Evolutionary conservation across 768 basidiomycete genomes (phyloP).

Genomic region (Saitozyma sp.): DNA sequence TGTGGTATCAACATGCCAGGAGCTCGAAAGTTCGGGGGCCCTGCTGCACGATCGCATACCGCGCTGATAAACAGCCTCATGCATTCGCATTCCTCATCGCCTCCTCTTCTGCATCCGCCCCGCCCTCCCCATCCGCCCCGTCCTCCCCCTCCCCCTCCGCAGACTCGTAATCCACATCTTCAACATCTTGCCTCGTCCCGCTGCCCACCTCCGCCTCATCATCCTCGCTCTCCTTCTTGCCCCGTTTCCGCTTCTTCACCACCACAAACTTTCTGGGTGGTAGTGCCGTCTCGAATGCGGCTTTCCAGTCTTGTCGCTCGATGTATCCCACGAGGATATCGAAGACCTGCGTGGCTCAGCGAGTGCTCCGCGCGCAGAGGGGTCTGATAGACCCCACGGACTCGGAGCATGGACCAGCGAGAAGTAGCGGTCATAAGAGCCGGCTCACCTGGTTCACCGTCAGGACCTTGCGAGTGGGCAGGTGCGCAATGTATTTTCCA

Average conservation of each 20-base stretch:
- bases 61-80: too few relatives aligned
- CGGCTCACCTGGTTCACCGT: constrained; percentile 85
- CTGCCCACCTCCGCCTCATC: not conserved
- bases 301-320: constrained; percentile 80
- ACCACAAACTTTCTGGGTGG: constrained; percentile 78
- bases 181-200: not conserved
- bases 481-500: constrained; percentile 77
- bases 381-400: not conserved
- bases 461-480: constrained; percentile 89
- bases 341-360: constrained; percentile 59
- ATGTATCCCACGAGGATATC: constrained; percentile 89
- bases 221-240: not conserved
- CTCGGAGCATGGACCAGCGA: not conserved
- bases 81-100: not conserved
- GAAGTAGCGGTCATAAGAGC: too few relatives aligned
- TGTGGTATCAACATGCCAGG: too few relatives aligned
- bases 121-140: not conserved
- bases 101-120: constrained; percentile 3
- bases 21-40: too few relatives aligned
- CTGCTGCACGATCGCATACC: too few relatives aligned
- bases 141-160: not conserved
- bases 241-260: constrained; percentile 12
- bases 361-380: not conserved
- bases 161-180: not conserved
- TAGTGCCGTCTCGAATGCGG: constrained; percentile 82